phyloP scores from a whole-genome alignment of 1,284 basidiomycete genomes.

The Ustilago vetiveriae region DNA sequence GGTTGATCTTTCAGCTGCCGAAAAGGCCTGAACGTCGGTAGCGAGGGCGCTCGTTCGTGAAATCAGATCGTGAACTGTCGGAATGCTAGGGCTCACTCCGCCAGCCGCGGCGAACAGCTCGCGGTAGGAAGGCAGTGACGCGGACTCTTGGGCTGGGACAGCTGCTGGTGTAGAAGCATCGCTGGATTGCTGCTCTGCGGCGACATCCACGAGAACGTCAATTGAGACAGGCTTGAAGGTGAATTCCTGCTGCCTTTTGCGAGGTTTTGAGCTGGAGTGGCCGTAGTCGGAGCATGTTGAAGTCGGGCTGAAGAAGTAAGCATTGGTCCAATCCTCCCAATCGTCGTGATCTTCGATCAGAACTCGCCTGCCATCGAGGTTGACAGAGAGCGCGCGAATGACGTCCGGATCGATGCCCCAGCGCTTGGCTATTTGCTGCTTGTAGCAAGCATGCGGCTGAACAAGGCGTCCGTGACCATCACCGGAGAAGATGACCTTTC shows the following conservation, averaged over 20 bases:
- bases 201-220: slow-evolving; percentile 6
- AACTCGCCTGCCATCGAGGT: not conserved
- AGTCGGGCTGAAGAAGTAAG: slow-evolving; percentile 3
- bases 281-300: not conserved
- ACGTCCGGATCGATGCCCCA: slow-evolving; percentile 4
- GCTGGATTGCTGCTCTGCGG: not conserved
- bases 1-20: too few species aligned
- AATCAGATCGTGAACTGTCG: too few species aligned
- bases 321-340: slow-evolving; percentile 16
- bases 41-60: too few species aligned
- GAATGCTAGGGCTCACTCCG: too few species aligned
- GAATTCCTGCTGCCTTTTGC: not conserved
- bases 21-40: not conserved
- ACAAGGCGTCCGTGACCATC: too few species aligned
- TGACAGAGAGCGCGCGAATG: slow-evolving; percentile 15
- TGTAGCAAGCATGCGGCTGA: not conserved
- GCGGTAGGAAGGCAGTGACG: not conserved
- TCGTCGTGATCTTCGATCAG: slow-evolving; percentile 17
- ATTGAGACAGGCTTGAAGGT: slow-evolving; percentile 5
- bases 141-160: not conserved
- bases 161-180: not conserved
- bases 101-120: too few species aligned
- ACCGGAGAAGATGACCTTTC: not conserved
- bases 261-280: not conserved
- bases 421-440: slow-evolving; percentile 7